Base-by-base conservation (phyloP, 2,329 filamentous ascomycete species). In the Venturia oleaginea region DNA sequence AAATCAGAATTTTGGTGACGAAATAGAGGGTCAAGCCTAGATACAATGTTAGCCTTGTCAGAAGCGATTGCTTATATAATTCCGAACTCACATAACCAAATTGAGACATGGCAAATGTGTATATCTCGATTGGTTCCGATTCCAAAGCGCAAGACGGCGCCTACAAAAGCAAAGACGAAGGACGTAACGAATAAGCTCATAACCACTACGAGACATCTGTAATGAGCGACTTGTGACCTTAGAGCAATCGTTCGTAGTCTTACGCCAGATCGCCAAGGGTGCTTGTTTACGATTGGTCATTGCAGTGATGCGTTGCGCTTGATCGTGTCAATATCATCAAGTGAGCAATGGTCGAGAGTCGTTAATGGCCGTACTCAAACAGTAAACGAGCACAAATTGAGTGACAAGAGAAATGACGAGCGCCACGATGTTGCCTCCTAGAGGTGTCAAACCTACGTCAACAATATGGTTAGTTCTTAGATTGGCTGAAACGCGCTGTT, bases 1-100 rank as follows among this genome's bases (percentile, higher is more conserved):
- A 88, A n/a, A 87, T 84, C 27, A 86, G 73, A 75, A 86, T 81
- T 75, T 88, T 88, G 2, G 84, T 86, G 2, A 83, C 83, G 62
- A 87, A 78, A 69, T 88, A 88, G 67, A 81, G 87, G 6, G 80
- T 74, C 1, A 88, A 76, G 64, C 71, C 71, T 72, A 15, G 38
- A 32, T 46, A 24, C 24, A 46, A 37, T 5, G 42, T 63, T 61
- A 65, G 48, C 22, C 19, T 37, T 4, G 8, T 61, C 8, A 22
- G 22, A 61, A 24, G 27, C 27, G 22, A 30, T 24, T 3, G 24
- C 15, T 15, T 19, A 34, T 2, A 4, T 7, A 54, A 11, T 13
- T 22, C 13, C 7, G 17, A 22, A 30, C 59, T 61, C 62, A 70
- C 85, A 88, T 0, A 87, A 75, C 6, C 87, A 67, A 48, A 87